phyloP scores from a whole-genome alignment of 2,329 filamentous ascomycete species.

The Phaeosphaeria sp. region DNA sequence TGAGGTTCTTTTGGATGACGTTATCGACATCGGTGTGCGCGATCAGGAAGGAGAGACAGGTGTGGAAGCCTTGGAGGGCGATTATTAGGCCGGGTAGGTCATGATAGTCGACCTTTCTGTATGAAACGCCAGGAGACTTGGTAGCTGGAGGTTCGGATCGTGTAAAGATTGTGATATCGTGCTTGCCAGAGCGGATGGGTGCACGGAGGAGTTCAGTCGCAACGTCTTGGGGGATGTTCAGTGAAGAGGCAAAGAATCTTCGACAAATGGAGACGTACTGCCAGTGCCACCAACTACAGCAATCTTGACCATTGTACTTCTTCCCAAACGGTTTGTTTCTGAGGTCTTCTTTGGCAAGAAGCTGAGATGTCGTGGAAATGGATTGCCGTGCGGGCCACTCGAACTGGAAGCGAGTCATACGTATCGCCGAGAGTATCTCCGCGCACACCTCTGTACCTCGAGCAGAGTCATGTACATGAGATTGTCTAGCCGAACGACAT shows the following conservation, averaged over 20 bases:
- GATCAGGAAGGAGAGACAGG: conserved; percentile 53
- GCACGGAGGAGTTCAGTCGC: conserved; percentile 61
- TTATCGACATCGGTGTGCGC: conserved; percentile 33
- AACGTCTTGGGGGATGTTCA: conserved; percentile 52
- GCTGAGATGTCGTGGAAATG: background rate
- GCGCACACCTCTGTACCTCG: background rate
- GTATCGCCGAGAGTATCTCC: background rate
- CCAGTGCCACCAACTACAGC: conserved; percentile 47
- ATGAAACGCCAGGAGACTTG: conserved; percentile 42
- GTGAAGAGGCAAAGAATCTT: background rate
- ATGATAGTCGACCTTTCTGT: conserved; percentile 55
- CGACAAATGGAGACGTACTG: conserved; percentile 29
- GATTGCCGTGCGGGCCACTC: background rate
- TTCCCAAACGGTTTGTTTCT: background rate
- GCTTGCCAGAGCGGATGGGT: conserved; percentile 57
- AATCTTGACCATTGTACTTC: conserved; percentile 38
- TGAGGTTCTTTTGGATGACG: conserved; percentile 38
- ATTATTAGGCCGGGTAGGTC: conserved; percentile 47
- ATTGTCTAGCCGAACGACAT: background rate
- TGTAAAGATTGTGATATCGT: conserved; percentile 61
- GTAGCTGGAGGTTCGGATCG: conserved; percentile 42
- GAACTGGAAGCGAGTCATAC: background rate
- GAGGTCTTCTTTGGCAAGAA: background rate
- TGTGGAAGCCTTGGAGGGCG: conserved; percentile 57
- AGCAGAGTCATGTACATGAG: background rate